Percentiles rank a stretch among this genome's conserved stretches.
phyloP scores from a whole-genome alignment of 768 basidiomycete species.

The Neoboletus brunneissimus region DNA sequence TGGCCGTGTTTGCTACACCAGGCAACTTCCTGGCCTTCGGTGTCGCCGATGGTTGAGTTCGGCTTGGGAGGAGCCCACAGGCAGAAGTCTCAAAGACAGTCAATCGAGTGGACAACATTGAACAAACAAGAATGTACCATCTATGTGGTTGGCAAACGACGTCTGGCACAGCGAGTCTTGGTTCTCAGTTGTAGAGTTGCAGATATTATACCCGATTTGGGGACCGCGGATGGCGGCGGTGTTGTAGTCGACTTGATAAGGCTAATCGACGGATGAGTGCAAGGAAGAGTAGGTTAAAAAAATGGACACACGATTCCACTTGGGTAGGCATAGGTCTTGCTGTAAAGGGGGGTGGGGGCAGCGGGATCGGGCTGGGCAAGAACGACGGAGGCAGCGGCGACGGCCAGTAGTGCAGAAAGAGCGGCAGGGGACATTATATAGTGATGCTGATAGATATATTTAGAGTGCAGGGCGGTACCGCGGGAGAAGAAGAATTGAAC shows the following conservation, averaged over 20 bases:
- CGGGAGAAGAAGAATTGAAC: not conserved
- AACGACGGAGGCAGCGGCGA: slow-evolving; percentile 33
- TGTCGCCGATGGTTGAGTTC: slow-evolving; percentile 55
- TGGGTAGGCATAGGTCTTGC: slow-evolving; percentile 46
- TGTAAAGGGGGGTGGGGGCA: slow-evolving; percentile 46
- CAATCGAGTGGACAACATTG: not conserved
- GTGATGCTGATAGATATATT: not conserved
- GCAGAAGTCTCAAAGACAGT: slow-evolving; percentile 55
- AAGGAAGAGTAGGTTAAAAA: not conserved
- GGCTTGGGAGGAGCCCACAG: slow-evolving; percentile 57
- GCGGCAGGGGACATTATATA: slow-evolving; percentile 38
- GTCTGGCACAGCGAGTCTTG: slow-evolving; percentile 70
- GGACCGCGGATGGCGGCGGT: slow-evolving; percentile 45
- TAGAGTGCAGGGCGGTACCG: not conserved
- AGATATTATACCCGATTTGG: slow-evolving; percentile 64
- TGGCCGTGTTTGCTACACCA: slow-evolving; percentile 73
- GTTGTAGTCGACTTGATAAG: slow-evolving; percentile 47
- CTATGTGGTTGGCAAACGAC: slow-evolving; percentile 55
- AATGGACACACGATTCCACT: slow-evolving; percentile 38
- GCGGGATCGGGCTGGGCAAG: slow-evolving; percentile 36
- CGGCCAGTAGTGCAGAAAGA: slow-evolving; percentile 37
- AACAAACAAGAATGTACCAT: slow-evolving; percentile 28
- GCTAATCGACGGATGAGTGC: slow-evolving; percentile 30
- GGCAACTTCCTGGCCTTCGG: slow-evolving; percentile 69
- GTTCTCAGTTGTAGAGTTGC: slow-evolving; percentile 64